Evolutionary conservation across 129 eudicot genomes (phyloP).

Genomic region (Flaveria ramosissima): DNA sequence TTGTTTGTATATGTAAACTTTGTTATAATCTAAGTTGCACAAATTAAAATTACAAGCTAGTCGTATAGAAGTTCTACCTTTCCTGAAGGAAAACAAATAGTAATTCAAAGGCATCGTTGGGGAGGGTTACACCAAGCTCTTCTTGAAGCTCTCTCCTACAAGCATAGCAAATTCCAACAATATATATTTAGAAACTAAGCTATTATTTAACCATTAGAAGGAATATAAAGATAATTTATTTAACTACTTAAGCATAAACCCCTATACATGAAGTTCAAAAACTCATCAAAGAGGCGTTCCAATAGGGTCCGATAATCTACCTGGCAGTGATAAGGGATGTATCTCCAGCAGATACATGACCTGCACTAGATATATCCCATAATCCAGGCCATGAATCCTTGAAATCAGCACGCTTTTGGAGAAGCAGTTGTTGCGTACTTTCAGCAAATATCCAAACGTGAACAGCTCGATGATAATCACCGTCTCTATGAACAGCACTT

Average conservation of each 20-base stretch:
- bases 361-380: constrained; percentile 99
- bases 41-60: not conserved
- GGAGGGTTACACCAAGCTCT: constrained; percentile 87
- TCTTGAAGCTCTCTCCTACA: constrained; percentile 96
- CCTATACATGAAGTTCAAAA: not conserved
- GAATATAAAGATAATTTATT: not conserved
- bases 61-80: constrained; percentile 43
- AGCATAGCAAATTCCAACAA: constrained; percentile 11
- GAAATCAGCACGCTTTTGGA: constrained; percentile 73
- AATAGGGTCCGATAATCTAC: constrained; percentile 32
- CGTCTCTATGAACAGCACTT: constrained; percentile 85
- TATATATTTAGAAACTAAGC: not conserved
- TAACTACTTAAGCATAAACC: constrained; percentile 1
- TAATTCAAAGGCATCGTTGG: constrained; percentile 84
- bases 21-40: constrained; percentile 1
- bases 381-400: constrained; percentile 95
- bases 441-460: constrained; percentile 96
- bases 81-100: constrained; percentile 70
- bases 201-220: not conserved
- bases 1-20: not conserved
- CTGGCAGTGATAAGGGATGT: constrained; percentile 83
- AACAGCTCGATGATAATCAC: constrained; percentile 95
- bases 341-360: constrained; percentile 96
- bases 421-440: constrained; percentile 79
- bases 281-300: not conserved